Base-by-base conservation (phyloP, 768 basidiomycete species). In the Suillus fuscotomentosus region DNA sequence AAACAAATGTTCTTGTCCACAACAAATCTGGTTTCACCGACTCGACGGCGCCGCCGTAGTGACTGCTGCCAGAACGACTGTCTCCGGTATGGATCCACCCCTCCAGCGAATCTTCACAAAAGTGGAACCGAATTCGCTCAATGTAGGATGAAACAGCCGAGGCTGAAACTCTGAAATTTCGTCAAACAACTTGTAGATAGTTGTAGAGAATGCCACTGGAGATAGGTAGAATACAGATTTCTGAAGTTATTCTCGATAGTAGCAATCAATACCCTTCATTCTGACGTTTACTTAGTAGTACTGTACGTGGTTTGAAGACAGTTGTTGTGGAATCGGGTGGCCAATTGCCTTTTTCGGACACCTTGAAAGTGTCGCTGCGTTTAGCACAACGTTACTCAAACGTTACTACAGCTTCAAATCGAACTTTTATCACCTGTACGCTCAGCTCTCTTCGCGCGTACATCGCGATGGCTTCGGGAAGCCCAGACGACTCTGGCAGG, bases 401-500 rank as follows among this genome's bases (percentile, higher is more conserved):
- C 27, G 27, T 45, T 47, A 50, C 13, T 5, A 27, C 24, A 14
- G 48, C 48, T 53, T 15, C 15, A 27, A 51, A 17, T 34, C 5
- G 20, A 54, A 34, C 53, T 54, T 34, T 10, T 13, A n/a, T 31
- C 31, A 54, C n/a, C 10, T 31, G 17, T 53, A 54, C 53, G 15
- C 17, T 57, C 22, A 24, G 38, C 38, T 57, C 56, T 41, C 13
- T 24, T 54, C 20, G 20, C 62, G 15, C 61, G 64, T 62, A 61
- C 31, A 42, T 55, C 56, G 62, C 22, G 42, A 76, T 76, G 75
- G 70, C 75, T 11, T 61, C 67, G 41, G 76, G 73, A 47, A 76
- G 76, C 51, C 76, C 76, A 50, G 75, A 76, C 51, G 76, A 77
- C 41, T 66, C 75, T n/a, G 70, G 75, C 48, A 76, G 76, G 55